Evolutionary conservation across 225 moss, liverwort and hornwort genomes (phyloP).

Genomic region (Bryoerythrophyllum caledonicum): DNA sequence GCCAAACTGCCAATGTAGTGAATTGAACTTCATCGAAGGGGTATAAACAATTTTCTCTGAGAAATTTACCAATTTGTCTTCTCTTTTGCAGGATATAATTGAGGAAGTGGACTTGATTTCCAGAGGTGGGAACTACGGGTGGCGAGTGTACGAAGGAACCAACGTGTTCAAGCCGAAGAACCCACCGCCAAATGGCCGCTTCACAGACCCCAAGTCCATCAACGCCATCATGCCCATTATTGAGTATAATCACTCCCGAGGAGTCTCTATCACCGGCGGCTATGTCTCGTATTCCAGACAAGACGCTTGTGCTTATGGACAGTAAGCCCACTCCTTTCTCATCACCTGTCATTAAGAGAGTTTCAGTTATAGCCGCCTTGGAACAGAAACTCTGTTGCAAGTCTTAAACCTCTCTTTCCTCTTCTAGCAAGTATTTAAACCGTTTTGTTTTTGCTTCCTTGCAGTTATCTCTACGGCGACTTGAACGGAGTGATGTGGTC

Average conservation of each 20-base stretch:
- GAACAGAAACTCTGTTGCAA: no score
- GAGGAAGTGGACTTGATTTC: slow-evolving; percentile 78
- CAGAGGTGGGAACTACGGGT: slow-evolving; percentile 71
- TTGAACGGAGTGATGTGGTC: slow-evolving; percentile 46
- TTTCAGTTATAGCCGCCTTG: no score
- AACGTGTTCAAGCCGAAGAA: slow-evolving; percentile 24
- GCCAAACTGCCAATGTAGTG: no score
- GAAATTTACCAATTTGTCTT: not conserved
- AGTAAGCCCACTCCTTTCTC: slow-evolving; percentile 36
- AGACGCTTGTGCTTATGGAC: slow-evolving; percentile 68
- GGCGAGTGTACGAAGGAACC: slow-evolving; percentile 74
- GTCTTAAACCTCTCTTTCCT: no score
- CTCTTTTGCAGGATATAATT: slow-evolving; percentile 37
- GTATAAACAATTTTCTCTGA: not conserved
- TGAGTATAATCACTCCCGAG: slow-evolving; percentile 45
- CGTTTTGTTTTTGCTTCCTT: no score
- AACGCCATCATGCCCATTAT: slow-evolving; percentile 57
- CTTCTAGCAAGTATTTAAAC: no score
- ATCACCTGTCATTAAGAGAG: no score
- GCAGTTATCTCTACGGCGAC: slow-evolving; percentile 69
- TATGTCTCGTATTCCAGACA: slow-evolving; percentile 59
- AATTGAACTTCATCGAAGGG: no score
- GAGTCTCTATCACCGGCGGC: slow-evolving; percentile 51
- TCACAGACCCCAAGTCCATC: slow-evolving; percentile 50
- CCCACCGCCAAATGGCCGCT: slow-evolving; percentile 52